Evolutionary conservation across 2,329 filamentous ascomycete genomes (phyloP), one percentile per base, ranked within the genome.

Genomic region (Ceratocystis alfenasii): DNA sequence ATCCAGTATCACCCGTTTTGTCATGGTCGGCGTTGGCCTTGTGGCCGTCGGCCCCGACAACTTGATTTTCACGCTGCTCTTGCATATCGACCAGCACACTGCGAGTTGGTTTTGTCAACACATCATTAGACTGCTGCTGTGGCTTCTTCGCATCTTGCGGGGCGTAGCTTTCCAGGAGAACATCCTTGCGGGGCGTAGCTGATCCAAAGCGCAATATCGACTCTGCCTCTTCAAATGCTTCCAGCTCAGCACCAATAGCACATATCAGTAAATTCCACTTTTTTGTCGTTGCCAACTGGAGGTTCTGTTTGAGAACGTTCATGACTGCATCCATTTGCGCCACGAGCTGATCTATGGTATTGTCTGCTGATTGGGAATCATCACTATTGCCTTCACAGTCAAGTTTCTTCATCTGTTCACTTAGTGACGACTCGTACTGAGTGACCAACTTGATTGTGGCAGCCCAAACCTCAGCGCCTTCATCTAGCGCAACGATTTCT

Each of bases 191-290:
- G 0, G 73, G 71, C 1, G 69, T 70, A 3, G 70, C 72, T 44
- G 79, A 70, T 3, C 74, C 74, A 5, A 71, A 72, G 6, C 71
- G 72, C n/a, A 89, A 75, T 53, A 89, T 77, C 2, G 77, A 74
- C 69, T 81, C 79, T 0, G 85, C 85, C 70, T 86, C 81, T 41
- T 76, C 76, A 68, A 89, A 85, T 1, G 86, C 86, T 67, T 87
- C 85, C 1, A 88, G 72, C 72, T 90, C 89, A 0, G 89, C 88
- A 0, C 88, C 87, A 44, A 93, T 84, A 10, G 87, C 88, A 63
- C 84, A 88, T 3, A 91, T 85, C 20, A 93, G 78, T 17, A 92
- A 75, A 66, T 87, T 91, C 88, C 89, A 93, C 17, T 81, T 79
- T 66, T 82, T 82, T 1, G 78, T 75, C 68, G 88, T 83, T 0